These are phyloP conservation scores for Zychaea mexicana DNA, from an alignment of 371 early-diverging fungal genomes.

Conservation along the genomic window DNA sequence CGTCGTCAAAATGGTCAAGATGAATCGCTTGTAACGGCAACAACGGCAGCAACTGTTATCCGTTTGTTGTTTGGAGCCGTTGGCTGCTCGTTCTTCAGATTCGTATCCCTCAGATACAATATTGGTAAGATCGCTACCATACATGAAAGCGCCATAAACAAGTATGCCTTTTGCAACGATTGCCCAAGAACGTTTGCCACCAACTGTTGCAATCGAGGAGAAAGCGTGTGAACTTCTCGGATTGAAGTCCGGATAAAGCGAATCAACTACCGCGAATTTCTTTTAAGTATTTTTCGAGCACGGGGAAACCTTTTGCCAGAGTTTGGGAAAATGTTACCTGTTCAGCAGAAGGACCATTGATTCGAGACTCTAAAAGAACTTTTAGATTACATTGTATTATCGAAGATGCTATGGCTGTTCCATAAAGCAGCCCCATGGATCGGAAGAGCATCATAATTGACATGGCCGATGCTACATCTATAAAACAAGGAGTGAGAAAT, in stretches of 20 bases:
- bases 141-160: background rate
- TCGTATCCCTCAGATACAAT: background rate
- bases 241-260: slow-evolving; percentile 8
- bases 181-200: slow-evolving; percentile 7
- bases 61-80: no score
- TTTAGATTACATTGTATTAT: slow-evolving; percentile 9
- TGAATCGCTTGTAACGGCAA: background rate
- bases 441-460: slow-evolving; percentile 6
- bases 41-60: no score
- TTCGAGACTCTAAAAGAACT: background rate
- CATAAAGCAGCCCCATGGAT: background rate
- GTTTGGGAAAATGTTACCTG: background rate
- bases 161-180: slow-evolving; percentile 2
- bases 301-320: no score
- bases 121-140: background rate
- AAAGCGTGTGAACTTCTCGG: background rate
- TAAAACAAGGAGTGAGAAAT: background rate
- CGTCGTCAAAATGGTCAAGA: no score
- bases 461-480: slow-evolving; percentile 10
- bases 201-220: slow-evolving; percentile 4
- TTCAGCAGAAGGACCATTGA: slow-evolving; percentile 4
- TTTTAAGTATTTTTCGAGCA: no score
- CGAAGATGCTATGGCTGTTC: slow-evolving; percentile 4
- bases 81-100: background rate
- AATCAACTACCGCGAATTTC: slow-evolving; percentile 1